phyloP scores from a whole-genome alignment of 164 flowering plant species.

The Sextonia rubra region DNA sequence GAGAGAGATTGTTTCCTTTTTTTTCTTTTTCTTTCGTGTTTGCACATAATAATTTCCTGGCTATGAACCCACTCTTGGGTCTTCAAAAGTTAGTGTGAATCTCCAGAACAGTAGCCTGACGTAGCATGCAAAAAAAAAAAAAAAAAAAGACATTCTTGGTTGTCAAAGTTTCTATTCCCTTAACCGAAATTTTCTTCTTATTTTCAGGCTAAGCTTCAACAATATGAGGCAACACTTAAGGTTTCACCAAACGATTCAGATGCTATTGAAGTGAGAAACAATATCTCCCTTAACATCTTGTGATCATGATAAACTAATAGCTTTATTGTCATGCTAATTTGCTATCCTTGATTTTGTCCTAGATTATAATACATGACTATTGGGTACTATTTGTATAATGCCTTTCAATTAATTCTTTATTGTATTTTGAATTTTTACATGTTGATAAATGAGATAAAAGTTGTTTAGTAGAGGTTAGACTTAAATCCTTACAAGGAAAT shows the following conservation, averaged over 20 bases:
- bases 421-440: no score
- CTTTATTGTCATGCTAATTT: no score
- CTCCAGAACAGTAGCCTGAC: no score
- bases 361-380: neutral
- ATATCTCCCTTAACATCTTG: neutral
- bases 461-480: neutral
- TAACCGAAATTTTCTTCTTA: neutral
- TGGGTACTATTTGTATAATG: neutral
- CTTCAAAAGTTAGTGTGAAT: no score
- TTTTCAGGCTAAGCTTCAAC: conserved; percentile 68
- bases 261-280: conserved; percentile 82
- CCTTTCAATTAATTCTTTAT: no score
- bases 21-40: no score
- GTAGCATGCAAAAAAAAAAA: no score
- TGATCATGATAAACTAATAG: neutral
- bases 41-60: no score
- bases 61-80: no score
- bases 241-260: conserved; percentile 62
- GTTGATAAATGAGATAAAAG: neutral
- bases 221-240: conserved; percentile 57
- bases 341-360: neutral
- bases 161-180: neutral
- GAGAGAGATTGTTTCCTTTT: no score
- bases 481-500: neutral
- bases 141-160: no score